Evolutionary conservation across 192 early-diverging fungal species (phyloP), one percentile per base, ranked within the genome.

Genomic region (Backusella morwellensis): DNA sequence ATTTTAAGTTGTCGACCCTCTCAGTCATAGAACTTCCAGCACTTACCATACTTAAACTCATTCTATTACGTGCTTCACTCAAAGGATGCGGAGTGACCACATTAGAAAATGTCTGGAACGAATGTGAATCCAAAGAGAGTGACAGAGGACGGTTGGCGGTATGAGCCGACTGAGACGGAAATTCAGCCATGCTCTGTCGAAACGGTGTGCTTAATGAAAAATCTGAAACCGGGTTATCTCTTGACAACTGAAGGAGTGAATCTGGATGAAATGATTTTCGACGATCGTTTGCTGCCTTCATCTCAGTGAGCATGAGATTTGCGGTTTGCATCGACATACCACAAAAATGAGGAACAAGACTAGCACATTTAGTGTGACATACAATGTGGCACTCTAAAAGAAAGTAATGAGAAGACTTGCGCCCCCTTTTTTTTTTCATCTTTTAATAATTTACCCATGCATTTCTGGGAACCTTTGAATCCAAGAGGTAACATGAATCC

Each of bases 401-500:
- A 82, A 89, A 63, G 6, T 3, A 34, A 3, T 66, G 17, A 23
- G 34, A 7, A 41, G 11, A 40, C 11, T 40, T 40, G 15, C 1
- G 21, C 32, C 32, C 0, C 1, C 0, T 32, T 32, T 32, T 32
- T 32, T 32, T 47, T 12, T 29, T 21, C 29, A 29, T 4, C 29
- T 71, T 29, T 12, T 35, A 6, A 35, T 35, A 17, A 44, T 15
- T 50, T 85, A 89, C 88, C 88, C 42, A 76, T 75, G 77, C 88
- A 89, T 42, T 79, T 78, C 68, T 87, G 86, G 6, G 86, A 80
- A 35, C 88, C 86, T 68, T 87, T 86, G 35, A 90, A 93, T 23
- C 95, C 93, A 9, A 99, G 83, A 26, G 97, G 90, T 40, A 99
- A 87, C 92, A 99, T 94, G 59, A 89, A 94, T 29, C 98, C 98